Percentiles rank a stretch among this genome's conserved stretches.
Conservation (phyloP, 495 filamentous ascomycete genomes). For the Filosporella fistucella region DNA sequence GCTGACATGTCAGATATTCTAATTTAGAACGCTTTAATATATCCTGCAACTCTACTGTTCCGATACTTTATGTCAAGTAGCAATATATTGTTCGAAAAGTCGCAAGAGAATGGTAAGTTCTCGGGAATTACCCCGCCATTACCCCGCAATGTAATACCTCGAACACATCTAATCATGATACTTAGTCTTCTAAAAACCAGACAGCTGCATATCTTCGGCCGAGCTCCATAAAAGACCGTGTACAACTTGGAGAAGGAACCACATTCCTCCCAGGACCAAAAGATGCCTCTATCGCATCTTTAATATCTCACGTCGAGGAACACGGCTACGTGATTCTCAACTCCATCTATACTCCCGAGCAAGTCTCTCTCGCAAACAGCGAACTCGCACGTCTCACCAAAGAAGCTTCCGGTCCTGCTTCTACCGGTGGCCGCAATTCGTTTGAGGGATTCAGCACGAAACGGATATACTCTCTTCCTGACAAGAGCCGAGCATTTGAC, state of each 20-base stretch:
- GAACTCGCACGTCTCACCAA: conserved; percentile 20
- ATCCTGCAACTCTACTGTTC: too few relatives aligned
- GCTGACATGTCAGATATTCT: too few relatives aligned
- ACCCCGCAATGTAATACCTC: too few relatives aligned
- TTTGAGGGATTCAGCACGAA: conserved; percentile 30
- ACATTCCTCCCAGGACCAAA: conserved; percentile 22
- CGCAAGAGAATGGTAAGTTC: too few relatives aligned
- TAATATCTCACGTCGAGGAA: conserved; percentile 25
- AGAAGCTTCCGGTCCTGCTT: conserved; percentile 13
- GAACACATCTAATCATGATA: background rate
- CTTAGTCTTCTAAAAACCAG: too few relatives aligned
- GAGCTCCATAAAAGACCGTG: conserved; percentile 1
- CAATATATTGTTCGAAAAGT: too few relatives aligned
- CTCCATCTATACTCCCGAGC: conserved; percentile 18
- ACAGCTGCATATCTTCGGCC: background rate
- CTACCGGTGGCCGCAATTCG: conserved; percentile 24
- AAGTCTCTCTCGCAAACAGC: conserved; percentile 18
- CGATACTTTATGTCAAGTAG: too few relatives aligned
- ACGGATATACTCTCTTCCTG: conserved; percentile 26
- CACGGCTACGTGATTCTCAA: conserved; percentile 30
- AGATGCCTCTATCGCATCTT: conserved; percentile 15
- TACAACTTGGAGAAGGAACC: conserved; percentile 19
- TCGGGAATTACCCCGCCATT: too few relatives aligned
- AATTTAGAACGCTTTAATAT: too few relatives aligned
- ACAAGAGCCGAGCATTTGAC: conserved; percentile 28